Evolutionary conservation across 331 rosid species (phyloP).

Genomic region (Acacia pycnantha): DNA sequence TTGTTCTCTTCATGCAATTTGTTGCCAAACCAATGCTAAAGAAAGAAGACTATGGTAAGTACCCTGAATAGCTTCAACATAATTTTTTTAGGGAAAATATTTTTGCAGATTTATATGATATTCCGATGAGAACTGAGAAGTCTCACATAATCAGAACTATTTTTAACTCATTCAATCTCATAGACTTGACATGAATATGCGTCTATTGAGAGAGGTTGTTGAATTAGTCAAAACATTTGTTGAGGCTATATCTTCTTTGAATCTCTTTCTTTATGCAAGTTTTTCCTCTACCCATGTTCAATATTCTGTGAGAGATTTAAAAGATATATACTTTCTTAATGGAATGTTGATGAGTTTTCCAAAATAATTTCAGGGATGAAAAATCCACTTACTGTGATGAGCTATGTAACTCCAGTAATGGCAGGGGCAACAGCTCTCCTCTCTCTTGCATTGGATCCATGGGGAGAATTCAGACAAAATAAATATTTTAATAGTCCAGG

Average conservation of each 20-base stretch:
- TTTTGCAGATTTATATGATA: slow-evolving; percentile 21
- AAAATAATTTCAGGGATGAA: slow-evolving; percentile 70
- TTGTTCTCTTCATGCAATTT: slow-evolving; percentile 30
- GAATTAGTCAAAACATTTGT: background rate
- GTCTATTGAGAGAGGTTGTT: background rate
- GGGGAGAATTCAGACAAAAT: slow-evolving; percentile 71
- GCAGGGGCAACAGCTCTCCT: slow-evolving; percentile 73
- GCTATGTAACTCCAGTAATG: slow-evolving; percentile 95
- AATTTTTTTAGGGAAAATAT: slow-evolving; percentile 14
- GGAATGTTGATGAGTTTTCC: background rate
- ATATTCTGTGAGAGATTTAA: slow-evolving; percentile 10
- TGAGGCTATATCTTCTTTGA: slow-evolving; percentile 1
- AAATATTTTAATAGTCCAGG: slow-evolving; percentile 67
- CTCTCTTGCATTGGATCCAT: slow-evolving; percentile 85
- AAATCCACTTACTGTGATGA: slow-evolving; percentile 94
- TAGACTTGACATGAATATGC: background rate
- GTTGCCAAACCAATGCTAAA: slow-evolving; percentile 50
- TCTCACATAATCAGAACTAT: slow-evolving; percentile 9
- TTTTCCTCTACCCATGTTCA: background rate
- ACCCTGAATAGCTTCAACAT: slow-evolving; percentile 22
- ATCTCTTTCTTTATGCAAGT: background rate
- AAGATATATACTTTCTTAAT: slow-evolving; percentile 12
- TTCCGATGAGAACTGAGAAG: background rate
- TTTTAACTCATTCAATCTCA: background rate
- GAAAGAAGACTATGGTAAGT: slow-evolving; percentile 94